Conservation (phyloP, 2,329 filamentous ascomycete genomes). For the Colletotrichum brevisporum region DNA sequence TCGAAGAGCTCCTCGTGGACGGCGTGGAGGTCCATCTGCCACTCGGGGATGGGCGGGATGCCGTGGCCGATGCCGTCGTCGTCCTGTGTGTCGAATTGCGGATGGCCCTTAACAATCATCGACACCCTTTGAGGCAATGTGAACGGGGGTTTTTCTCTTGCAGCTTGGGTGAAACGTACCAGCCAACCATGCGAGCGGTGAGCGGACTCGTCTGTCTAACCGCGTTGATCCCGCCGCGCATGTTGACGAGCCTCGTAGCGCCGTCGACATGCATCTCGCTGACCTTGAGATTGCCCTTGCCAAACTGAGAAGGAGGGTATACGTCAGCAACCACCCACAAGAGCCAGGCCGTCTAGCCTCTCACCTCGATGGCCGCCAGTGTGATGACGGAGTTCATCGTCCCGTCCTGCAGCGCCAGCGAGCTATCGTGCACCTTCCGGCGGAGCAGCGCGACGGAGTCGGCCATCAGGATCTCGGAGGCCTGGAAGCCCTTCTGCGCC, state of each 20-base stretch:
- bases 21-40: constrained; percentile 53
- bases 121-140: constrained; percentile 65
- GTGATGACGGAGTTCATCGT: constrained; percentile 72
- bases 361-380: constrained; percentile 70
- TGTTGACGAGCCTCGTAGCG: constrained; percentile 61
- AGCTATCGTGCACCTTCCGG: constrained; percentile 61
- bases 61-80: constrained; percentile 63
- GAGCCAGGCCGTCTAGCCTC: constrained; percentile 21
- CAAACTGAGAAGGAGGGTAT: constrained; percentile 54
- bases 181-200: constrained; percentile 68
- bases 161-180: constrained; percentile 52
- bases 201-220: constrained; percentile 65
- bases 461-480: constrained; percentile 69
- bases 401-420: constrained; percentile 65
- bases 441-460: constrained; percentile 69
- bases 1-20: constrained; percentile 27
- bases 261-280: constrained; percentile 65
- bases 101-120: constrained; percentile 65
- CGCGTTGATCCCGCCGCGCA: constrained; percentile 65
- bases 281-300: constrained; percentile 64
- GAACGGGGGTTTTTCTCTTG: fast-evolving
- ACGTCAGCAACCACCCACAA: not conserved
- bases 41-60: constrained; percentile 63
- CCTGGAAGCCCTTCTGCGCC: constrained; percentile 66
- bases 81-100: constrained; percentile 68